Conservation (phyloP, 192 early-diverging fungal species). For the Dispira simplex region DNA sequence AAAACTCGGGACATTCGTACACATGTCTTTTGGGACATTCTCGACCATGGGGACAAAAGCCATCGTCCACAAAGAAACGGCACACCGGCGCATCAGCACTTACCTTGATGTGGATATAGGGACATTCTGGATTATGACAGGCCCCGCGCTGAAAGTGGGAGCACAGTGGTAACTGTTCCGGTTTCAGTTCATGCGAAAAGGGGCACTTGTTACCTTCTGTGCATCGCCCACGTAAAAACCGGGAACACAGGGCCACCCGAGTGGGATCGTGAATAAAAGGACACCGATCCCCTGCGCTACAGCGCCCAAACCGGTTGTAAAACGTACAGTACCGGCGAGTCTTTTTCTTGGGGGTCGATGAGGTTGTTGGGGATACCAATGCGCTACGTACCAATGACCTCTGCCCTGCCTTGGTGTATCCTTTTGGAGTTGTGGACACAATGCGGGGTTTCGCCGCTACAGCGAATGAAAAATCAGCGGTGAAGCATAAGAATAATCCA, state of each 20-base stretch:
- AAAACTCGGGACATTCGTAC: slow-evolving; percentile 54
- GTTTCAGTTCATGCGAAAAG: slow-evolving; percentile 37
- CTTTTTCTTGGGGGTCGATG: neutral
- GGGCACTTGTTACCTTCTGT: slow-evolving; percentile 19
- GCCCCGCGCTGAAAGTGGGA: slow-evolving; percentile 44
- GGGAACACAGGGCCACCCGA: slow-evolving; percentile 31
- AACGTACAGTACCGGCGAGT: slow-evolving; percentile 1
- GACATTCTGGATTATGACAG: slow-evolving; percentile 35
- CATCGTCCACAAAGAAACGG: slow-evolving; percentile 40
- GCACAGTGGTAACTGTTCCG: slow-evolving; percentile 42
- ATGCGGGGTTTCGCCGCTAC: too few relatives aligned
- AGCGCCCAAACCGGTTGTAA: slow-evolving; percentile 13
- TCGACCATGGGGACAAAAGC: slow-evolving; percentile 38
- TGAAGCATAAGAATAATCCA: neutral
- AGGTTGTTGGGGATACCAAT: neutral
- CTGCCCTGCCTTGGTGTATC: neutral
- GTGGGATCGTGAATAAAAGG: slow-evolving; percentile 30
- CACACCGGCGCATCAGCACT: slow-evolving; percentile 44
- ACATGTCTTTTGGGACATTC: slow-evolving; percentile 44
- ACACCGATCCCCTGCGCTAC: slow-evolving; percentile 18
- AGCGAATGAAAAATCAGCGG: neutral
- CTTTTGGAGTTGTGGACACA: neutral
- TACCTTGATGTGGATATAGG: slow-evolving; percentile 37
- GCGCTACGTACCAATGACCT: neutral
- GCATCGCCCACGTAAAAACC: slow-evolving; percentile 19